A percentile compares a stretch with the other conserved stretches of the same genome.
phyloP scores from a whole-genome alignment of 2,329 filamentous ascomycete species.

The Bipolaris oryzae region DNA sequence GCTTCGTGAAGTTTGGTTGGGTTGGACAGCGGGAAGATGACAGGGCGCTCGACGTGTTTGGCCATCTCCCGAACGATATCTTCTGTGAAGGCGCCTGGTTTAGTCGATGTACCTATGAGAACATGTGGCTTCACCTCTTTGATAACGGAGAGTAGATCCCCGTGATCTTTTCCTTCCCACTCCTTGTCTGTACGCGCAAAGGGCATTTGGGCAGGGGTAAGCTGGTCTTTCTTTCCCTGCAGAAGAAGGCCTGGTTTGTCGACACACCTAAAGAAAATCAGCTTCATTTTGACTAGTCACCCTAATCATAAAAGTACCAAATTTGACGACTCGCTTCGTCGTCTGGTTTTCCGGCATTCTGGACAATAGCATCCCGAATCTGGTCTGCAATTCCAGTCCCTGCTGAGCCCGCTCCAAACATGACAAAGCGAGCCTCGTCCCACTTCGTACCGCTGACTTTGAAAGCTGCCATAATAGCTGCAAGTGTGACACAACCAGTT shows the following conservation, averaged over 20 bases:
- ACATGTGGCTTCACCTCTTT: slow-evolving; percentile 77
- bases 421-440: slow-evolving; percentile 70
- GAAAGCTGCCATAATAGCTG: slow-evolving; percentile 77
- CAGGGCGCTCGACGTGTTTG: slow-evolving; percentile 73
- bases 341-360: slow-evolving; percentile 68
- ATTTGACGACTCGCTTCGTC: slow-evolving; percentile 81
- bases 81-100: slow-evolving; percentile 76
- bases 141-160: slow-evolving; percentile 69
- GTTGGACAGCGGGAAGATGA: slow-evolving; percentile 86
- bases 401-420: slow-evolving; percentile 82
- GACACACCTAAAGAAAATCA: slow-evolving; percentile 64
- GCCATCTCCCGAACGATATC: slow-evolving; percentile 78
- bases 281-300: background rate
- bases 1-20: slow-evolving; percentile 85
- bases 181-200: slow-evolving; percentile 70
- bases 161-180: slow-evolving; percentile 64
- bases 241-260: slow-evolving; percentile 82
- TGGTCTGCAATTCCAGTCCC: slow-evolving; percentile 88
- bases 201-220: slow-evolving; percentile 69
- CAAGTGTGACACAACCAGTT: slow-evolving; percentile 84
- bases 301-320: slow-evolving; percentile 60
- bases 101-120: slow-evolving; percentile 82
- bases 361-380: slow-evolving; percentile 76
- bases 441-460: slow-evolving; percentile 71
- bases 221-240: slow-evolving; percentile 62